Evolutionary conservation across 495 filamentous ascomycete genomes (phyloP).

Genomic region (Diplogelasinospora grovesii): DNA sequence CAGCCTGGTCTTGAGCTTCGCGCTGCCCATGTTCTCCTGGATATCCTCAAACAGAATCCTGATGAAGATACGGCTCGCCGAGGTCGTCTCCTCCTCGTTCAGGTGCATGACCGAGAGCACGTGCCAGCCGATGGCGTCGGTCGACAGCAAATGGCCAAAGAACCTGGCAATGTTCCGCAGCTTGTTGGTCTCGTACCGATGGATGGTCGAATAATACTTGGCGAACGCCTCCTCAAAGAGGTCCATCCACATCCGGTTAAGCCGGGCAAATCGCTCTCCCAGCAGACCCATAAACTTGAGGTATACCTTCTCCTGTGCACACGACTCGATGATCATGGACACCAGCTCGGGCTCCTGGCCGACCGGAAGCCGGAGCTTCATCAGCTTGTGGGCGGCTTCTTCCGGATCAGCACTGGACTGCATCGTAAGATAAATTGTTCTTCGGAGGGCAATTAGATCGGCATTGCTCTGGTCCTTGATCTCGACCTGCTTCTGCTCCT

Average conservation of each 20-base stretch:
- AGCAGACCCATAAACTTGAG: slow-evolving; percentile 94
- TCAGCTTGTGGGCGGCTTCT: slow-evolving; percentile 90
- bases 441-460: slow-evolving; percentile 84
- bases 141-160: slow-evolving; percentile 83
- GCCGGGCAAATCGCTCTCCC: slow-evolving; percentile 88
- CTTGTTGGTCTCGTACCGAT: slow-evolving; percentile 90
- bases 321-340: slow-evolving; percentile 95
- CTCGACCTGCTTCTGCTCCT: slow-evolving; percentile 65
- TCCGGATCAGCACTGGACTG: slow-evolving; percentile 93
- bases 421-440: slow-evolving; percentile 95
- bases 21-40: slow-evolving; percentile 75
- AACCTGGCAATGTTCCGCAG: slow-evolving; percentile 92
- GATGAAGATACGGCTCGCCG: slow-evolving; percentile 92
- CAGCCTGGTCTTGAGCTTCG: slow-evolving; percentile 66
- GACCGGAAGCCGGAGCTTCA: slow-evolving; percentile 82
- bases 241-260: slow-evolving; percentile 91
- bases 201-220: slow-evolving; percentile 95
- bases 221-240: slow-evolving; percentile 82
- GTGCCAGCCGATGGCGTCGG: slow-evolving; percentile 89
- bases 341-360: slow-evolving; percentile 86
- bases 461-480: slow-evolving; percentile 98
- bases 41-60: slow-evolving; percentile 96
- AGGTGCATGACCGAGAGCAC: slow-evolving; percentile 75
- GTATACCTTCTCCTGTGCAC: slow-evolving; percentile 90
- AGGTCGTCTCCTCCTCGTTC: slow-evolving; percentile 95